phyloP scores from a whole-genome alignment of 2,329 filamentous ascomycete species.

The Grosmannia penicillata region DNA sequence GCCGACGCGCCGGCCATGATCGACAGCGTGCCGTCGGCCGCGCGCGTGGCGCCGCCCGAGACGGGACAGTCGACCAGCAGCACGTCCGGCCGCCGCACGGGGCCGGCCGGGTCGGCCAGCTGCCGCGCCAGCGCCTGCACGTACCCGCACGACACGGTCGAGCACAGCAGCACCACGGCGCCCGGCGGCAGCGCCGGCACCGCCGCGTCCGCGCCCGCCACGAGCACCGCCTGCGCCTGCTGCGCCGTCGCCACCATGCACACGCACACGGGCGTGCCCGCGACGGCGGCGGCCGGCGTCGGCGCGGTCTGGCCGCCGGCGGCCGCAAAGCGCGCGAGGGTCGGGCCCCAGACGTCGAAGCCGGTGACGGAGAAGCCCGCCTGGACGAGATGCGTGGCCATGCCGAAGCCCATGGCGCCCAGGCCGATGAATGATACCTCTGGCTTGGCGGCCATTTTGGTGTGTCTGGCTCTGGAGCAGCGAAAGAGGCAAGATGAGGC shows the following conservation, averaged over 20 bases:
- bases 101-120: constrained; percentile 35
- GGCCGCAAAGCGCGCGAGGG: constrained; percentile 47
- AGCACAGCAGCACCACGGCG: constrained; percentile 51
- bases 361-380: constrained; percentile 53
- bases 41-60: constrained; percentile 53
- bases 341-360: constrained; percentile 55
- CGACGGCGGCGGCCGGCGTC: constrained; percentile 47
- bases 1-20: constrained; percentile 57
- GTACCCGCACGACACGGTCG: constrained; percentile 55
- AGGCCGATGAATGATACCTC: constrained; percentile 56
- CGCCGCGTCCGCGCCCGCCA: constrained; percentile 40
- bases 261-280: constrained; percentile 44
- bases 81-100: constrained; percentile 45
- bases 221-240: constrained; percentile 52
- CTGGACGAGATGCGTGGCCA: constrained; percentile 60
- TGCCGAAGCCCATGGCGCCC: constrained; percentile 70
- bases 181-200: constrained; percentile 33
- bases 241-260: constrained; percentile 64
- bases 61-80: constrained; percentile 58
- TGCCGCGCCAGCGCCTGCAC: constrained; percentile 43
- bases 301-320: constrained; percentile 46
- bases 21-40: constrained; percentile 56
- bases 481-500: no score
- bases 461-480: no score
- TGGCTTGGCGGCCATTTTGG: no score